Percentiles rank a stretch among this genome's conserved stretches.
Evolutionary conservation across 148 eudicot genomes (phyloP).

Genomic region (Pharnaceum exiguum): DNA sequence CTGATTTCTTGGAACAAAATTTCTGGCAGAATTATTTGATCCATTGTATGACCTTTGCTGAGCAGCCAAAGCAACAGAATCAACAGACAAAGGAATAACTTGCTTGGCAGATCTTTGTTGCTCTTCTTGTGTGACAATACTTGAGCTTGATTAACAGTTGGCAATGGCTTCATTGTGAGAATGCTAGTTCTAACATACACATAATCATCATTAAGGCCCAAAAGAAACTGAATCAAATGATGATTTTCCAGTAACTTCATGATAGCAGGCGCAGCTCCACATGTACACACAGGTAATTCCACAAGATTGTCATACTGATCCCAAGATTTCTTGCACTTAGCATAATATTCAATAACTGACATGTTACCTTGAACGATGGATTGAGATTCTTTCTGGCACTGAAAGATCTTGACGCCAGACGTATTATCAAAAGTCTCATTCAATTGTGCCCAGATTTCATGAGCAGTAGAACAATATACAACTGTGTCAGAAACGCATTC

Average conservation of each 20-base stretch:
- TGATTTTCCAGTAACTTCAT: background rate
- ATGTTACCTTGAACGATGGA: background rate
- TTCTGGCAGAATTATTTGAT: background rate
- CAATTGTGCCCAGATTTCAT: background rate
- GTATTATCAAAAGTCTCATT: background rate
- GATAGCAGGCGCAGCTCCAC: background rate
- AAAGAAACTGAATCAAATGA: background rate
- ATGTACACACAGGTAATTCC: background rate
- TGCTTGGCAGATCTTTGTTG: background rate
- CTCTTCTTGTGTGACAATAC: background rate
- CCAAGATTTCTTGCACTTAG: background rate
- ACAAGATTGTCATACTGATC: background rate
- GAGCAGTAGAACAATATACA: background rate
- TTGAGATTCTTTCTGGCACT: background rate
- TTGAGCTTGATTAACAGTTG: background rate
- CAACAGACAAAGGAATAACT: background rate
- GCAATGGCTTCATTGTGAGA: slow-evolving; percentile 1
- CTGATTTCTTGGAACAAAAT: no score
- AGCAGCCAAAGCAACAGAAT: background rate
- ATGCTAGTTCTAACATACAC: background rate
- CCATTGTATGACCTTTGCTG: background rate
- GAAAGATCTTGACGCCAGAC: background rate
- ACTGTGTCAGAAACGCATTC: background rate
- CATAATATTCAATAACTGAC: background rate
- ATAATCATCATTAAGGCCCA: background rate